Base-by-base conservation (phyloP, 73 alveolate genomes). In the Breviolum minutum region DNA sequence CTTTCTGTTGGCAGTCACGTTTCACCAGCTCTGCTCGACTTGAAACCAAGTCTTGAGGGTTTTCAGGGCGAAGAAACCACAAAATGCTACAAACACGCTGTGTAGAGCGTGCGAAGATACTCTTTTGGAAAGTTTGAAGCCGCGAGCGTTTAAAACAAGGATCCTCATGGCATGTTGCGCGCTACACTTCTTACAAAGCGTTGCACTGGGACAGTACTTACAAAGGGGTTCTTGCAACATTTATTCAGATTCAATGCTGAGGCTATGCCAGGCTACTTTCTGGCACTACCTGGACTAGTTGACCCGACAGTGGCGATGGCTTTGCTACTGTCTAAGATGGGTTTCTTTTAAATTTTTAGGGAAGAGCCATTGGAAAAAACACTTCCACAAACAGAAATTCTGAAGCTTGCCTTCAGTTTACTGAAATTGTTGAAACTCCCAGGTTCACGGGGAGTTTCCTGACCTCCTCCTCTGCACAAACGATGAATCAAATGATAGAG, bases 401-500 rank as follows among this genome's bases (percentile, higher is more conserved):
- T 22, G 77, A 68, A 22, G 74, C 11, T 66, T 40, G 54, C 54
- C 54, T 40, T 40, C 54, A 40, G 54, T 40, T 40, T 40, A 40
- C 77, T 22, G 24, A 66, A 11, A 66, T 17, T 40, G 54, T 40
- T 40, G 87, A 10, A 27, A n/a, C n/a, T 40, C 76, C 73, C 66
- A 89, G 97, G 97, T 91, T 91, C 77, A 79, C 85, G 2, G 97
- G 97, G 70, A 91, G 76, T 14, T 91, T 91, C 79, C 27, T 91
- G 97, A 91, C 97, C 62, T 91, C 97, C 48, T 91, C 97, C 12
- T 91, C 97, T 14, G 97, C 97, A 20, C 97, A 91, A 13, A 91
- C 97, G n/a, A 91, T 91, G 88, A 91, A 91, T 63, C 97, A 91
- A 30, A 91, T 91, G 97, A 91, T 91, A 62, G 97, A 91, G 97